A percentile compares a stretch with the other conserved stretches of the same genome.
phyloP scores from a whole-genome alignment of 305 asterid genomes.

The Rubia peregrina region DNA sequence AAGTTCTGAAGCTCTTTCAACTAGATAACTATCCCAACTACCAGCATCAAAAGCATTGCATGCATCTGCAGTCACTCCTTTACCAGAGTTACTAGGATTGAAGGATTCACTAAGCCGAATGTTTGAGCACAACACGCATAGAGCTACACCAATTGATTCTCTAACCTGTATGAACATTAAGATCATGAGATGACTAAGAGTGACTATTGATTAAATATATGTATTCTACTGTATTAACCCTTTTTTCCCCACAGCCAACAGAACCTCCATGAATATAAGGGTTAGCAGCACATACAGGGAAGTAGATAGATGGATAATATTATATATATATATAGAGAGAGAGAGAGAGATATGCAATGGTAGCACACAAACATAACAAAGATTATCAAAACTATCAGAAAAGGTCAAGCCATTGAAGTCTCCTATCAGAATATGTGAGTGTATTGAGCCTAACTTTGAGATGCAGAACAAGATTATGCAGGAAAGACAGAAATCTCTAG shows the following conservation, averaged over 20 bases:
- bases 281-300: background rate
- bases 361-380: background rate
- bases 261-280: constrained; percentile 19
- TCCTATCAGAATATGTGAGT: background rate
- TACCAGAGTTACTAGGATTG: constrained; percentile 31
- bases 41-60: constrained; percentile 18
- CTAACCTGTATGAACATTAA: constrained; percentile 57
- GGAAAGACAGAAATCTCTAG: background rate
- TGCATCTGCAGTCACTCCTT: constrained; percentile 29
- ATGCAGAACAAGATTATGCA: background rate
- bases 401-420: background rate
- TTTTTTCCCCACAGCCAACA: constrained; percentile 15
- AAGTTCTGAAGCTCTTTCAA: constrained; percentile 65
- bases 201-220: background rate
- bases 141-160: constrained; percentile 91
- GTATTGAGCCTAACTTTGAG: background rate
- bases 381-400: background rate
- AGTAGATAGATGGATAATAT: background rate
- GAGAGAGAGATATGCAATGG: background rate
- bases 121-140: constrained; percentile 88
- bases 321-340: too few relatives aligned
- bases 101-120: constrained; percentile 59
- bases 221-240: constrained; percentile 11
- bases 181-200: constrained; percentile 1
- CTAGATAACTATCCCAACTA: constrained; percentile 62